These are phyloP conservation scores for Moesziomyces antarcticus DNA, from an alignment of 1,284 basidiomycete species.

Conservation along the genomic window DNA sequence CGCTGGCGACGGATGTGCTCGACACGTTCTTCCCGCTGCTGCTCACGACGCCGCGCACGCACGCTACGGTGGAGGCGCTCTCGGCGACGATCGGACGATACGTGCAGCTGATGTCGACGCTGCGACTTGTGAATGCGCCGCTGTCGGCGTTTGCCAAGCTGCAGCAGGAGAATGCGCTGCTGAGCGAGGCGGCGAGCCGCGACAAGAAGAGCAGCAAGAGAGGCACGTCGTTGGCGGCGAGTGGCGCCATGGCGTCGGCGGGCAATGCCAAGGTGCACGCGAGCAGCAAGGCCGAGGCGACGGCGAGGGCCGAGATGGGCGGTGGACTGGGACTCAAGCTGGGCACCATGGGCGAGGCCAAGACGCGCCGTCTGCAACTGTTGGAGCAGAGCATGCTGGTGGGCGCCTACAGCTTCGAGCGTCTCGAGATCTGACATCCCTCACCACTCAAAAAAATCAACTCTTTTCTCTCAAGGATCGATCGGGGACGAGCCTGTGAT, in stretches of 20 bases:
- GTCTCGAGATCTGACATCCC: constrained; percentile 34
- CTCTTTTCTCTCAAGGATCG: too few species aligned
- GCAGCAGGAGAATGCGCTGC: constrained; percentile 31
- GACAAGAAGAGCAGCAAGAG: constrained; percentile 1
- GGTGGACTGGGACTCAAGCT: constrained; percentile 45
- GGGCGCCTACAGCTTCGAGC: constrained; percentile 49
- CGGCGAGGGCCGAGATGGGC: constrained; percentile 51
- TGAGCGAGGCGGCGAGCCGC: constrained; percentile 1
- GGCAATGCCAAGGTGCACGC: constrained; percentile 33
- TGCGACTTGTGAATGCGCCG: constrained; percentile 41
- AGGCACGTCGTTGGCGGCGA: constrained; percentile 18
- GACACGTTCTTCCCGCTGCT: constrained; percentile 53
- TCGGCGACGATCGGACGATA: constrained; percentile 38
- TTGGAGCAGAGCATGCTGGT: constrained; percentile 53
- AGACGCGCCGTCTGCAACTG: constrained; percentile 34
- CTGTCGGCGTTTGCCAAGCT: constrained; percentile 51
- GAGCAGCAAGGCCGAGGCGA: constrained; percentile 23
- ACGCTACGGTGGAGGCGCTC: constrained; percentile 29
- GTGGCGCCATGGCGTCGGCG: constrained; percentile 36
- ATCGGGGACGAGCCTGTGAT: too few species aligned
- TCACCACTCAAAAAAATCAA: neutral
- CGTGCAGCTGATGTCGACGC: constrained; percentile 23
- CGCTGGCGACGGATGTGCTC: constrained; percentile 47
- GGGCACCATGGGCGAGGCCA: constrained; percentile 36
- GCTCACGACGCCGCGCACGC: constrained; percentile 36